Base-by-base conservation (phyloP, 345 rosid genomes). In the Rhodomyrtus tomentosa region DNA sequence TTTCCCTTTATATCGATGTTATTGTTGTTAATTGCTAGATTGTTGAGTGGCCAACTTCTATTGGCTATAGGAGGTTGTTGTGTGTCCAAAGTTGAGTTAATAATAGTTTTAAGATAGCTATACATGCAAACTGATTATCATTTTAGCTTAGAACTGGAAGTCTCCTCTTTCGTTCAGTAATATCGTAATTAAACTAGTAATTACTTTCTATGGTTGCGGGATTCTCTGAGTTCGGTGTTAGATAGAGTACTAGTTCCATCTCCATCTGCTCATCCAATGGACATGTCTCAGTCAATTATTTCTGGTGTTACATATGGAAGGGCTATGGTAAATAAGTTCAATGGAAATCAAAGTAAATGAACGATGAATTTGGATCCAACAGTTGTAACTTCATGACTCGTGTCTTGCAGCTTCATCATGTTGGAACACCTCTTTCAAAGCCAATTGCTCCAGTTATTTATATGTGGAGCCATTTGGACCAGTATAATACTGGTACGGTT, bases 381-480 rank as follows among this genome's bases (percentile, higher is more conserved):
- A 5, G 5, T 36, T 20, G 49, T 81, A 54, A 62, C 20, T 80
- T 55, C 85, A n/a, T 82, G 16, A 76, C 9, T 74, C 25, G 2
- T 84, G 56, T 85, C 85, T 89, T 88, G 83, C 91, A 96, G 99
- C 96, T 96, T 86, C 92, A 92, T 91, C 89, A 95, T 87, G 92
- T 88, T 50, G 93, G 93, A 79, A 90, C 87, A 50, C 92, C 93
- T 21, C 25, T 84, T 88, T 90, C 95, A 45, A 90, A 84, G 85
- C 84, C 90, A 50, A 91, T 96, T 74, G 92, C 95, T 84, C 98
- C 98, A 84, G 95, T 94, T 87, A 91, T 85, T 73, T 95, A 92
- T 86, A 92, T 95, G 93, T 96, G 97, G 98, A 88, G 88, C 84
- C 96, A 96, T 81, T 88, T 82, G 73, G 59, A 81, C 59, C 58